These are phyloP conservation scores for Parietichytrium sp. DNA, from an alignment of 108 stramenopile species.

Conservation along the genomic window DNA sequence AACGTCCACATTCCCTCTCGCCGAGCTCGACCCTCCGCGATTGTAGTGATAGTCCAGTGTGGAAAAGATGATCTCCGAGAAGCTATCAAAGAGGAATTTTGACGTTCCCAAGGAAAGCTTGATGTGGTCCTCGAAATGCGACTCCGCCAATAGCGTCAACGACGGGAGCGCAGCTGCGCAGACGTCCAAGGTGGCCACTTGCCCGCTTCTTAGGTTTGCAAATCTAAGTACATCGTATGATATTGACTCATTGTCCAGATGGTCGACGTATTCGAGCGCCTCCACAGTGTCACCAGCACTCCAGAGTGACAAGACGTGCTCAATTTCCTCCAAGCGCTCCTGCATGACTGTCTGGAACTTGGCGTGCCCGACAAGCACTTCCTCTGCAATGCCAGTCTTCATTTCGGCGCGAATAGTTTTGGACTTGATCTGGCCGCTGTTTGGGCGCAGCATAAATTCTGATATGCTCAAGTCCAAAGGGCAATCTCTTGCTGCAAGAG, in stretches of 20 bases:
- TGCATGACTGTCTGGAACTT: constrained; percentile 4
- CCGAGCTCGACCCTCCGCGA: background rate
- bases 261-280: constrained; percentile 6
- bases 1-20: background rate
- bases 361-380: constrained; percentile 7
- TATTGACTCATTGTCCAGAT: background rate
- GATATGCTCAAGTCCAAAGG: constrained; percentile 16
- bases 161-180: constrained; percentile 8
- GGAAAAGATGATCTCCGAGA: background rate
- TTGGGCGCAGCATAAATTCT: too few species aligned
- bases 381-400: background rate
- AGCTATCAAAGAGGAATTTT: constrained; percentile 34
- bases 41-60: constrained; percentile 17
- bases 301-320: background rate
- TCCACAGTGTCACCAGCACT: background rate
- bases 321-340: background rate
- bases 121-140: background rate
- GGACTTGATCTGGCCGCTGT: background rate
- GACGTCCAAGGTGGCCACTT: background rate
- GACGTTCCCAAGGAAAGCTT: background rate
- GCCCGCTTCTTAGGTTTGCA: background rate
- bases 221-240: constrained; percentile 12
- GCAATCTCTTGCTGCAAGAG: background rate
- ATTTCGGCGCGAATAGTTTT: background rate
- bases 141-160: background rate